Evolutionary conservation across 225 moss, liverwort and hornwort genomes (phyloP).

Genomic region (Physcomitrellopsis africana): DNA sequence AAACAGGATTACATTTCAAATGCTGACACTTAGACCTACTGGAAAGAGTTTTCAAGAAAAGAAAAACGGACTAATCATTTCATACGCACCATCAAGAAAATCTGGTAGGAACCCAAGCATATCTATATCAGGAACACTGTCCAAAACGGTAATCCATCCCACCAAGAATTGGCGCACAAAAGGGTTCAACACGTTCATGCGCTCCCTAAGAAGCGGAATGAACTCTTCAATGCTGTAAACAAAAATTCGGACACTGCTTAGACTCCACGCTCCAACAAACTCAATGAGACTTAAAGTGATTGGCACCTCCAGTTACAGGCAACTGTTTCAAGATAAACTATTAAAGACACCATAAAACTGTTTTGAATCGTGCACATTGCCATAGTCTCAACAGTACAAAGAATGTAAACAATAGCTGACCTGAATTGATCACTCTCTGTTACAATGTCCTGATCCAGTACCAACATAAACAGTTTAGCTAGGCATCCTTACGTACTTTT

Average conservation of each 20-base stretch:
- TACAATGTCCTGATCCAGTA: constrained; percentile 87
- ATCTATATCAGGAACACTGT: constrained; percentile 97
- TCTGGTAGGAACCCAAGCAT: constrained; percentile 99
- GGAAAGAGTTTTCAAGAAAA: constrained; percentile 12
- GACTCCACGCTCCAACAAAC: constrained; percentile 12
- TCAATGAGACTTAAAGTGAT: constrained; percentile 15
- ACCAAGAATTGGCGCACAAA: constrained; percentile 93
- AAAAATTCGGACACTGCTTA: constrained; percentile 21
- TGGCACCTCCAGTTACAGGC: neutral
- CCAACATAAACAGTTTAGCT: constrained; percentile 28
- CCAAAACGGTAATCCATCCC: constrained; percentile 98
- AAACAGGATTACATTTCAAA: neutral
- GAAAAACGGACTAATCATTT: neutral
- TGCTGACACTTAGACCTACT: constrained; percentile 5
- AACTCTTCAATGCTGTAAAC: constrained; percentile 89
- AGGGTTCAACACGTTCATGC: constrained; percentile 96
- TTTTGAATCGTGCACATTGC: constrained; percentile 25
- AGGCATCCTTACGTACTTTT: neutral
- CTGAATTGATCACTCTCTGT: constrained; percentile 99
- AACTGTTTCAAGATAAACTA: neutral
- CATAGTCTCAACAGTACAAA: constrained; percentile 1
- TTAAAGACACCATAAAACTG: constrained; percentile 10
- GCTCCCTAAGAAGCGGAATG: constrained; percentile 88
- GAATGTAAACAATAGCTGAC: constrained; percentile 44
- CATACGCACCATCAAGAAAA: constrained; percentile 87